phyloP scores from a whole-genome alignment of 2,329 filamentous ascomycete genomes.

The Sordariomycetes sp. region DNA sequence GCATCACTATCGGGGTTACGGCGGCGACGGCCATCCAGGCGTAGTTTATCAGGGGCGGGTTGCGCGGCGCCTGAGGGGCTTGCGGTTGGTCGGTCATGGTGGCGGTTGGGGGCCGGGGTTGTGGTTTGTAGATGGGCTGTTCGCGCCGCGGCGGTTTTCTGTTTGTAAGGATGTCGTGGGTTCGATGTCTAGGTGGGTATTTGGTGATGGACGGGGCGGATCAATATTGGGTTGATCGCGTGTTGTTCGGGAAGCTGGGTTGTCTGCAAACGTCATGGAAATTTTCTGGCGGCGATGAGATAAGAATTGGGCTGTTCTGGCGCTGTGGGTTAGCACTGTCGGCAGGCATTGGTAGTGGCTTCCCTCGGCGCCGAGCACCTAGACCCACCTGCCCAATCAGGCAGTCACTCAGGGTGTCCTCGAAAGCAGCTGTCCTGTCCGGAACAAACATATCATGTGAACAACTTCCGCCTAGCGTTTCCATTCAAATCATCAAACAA shows the following conservation, averaged over 20 bases:
- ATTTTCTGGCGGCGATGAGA: not conserved
- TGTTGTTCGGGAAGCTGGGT: not conserved
- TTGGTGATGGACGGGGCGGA: no score
- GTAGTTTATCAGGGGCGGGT: constrained; percentile 12
- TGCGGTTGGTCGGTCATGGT: not conserved
- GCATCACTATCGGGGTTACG: constrained; percentile 30
- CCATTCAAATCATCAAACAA: no score
- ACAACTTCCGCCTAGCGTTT: no score
- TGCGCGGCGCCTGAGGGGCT: not conserved
- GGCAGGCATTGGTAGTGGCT: not conserved
- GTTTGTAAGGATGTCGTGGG: no score
- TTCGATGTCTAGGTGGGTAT: no score
- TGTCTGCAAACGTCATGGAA: not conserved
- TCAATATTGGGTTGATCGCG: not conserved
- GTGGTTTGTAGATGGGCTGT: not conserved
- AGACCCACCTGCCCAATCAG: not conserved
- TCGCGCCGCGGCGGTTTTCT: not conserved
- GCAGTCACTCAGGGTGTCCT: no score
- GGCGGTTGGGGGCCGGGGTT: not conserved
- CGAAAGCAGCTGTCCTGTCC: no score
- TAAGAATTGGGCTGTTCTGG: not conserved
- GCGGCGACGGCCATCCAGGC: constrained; percentile 31
- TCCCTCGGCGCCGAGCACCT: not conserved
- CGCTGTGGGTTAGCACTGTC: not conserved
- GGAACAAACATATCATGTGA: no score